Conservation (phyloP, 2,329 filamentous ascomycete genomes). For the Phoma sp. region DNA sequence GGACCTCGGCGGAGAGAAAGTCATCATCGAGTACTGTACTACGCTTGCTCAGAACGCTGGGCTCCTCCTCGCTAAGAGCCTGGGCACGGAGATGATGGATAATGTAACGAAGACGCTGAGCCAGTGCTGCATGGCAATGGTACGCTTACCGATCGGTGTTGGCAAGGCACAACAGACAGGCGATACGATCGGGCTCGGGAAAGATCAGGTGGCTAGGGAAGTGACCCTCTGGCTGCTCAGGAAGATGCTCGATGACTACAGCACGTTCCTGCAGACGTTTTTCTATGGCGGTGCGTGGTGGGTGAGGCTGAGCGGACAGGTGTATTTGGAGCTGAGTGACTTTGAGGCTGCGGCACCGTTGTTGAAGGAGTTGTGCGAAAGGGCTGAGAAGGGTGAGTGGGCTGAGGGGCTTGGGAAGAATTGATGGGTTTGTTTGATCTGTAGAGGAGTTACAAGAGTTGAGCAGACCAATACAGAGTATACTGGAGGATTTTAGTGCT, state of each 20-base stretch:
- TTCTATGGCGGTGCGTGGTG: conserved; percentile 69
- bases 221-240: conserved; percentile 53
- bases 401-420: not conserved
- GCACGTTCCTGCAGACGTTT: conserved; percentile 74
- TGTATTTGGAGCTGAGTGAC: conserved; percentile 81
- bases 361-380: conserved; percentile 63
- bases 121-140: conserved; percentile 73
- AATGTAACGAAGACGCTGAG: conserved; percentile 67
- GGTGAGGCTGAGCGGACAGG: conserved; percentile 77
- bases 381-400: conserved; percentile 56
- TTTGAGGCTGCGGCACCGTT: conserved; percentile 72
- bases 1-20: conserved; percentile 75
- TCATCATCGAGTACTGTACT: conserved; percentile 68
- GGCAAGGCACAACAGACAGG: conserved; percentile 35
- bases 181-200: conserved; percentile 22
- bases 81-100: conserved; percentile 76
- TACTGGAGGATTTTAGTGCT: no score
- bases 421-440: not conserved
- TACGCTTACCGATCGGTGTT: conserved; percentile 70
- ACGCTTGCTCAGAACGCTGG: conserved; percentile 70
- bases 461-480: no score
- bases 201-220: conserved; percentile 25
- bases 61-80: conserved; percentile 62
- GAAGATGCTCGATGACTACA: conserved; percentile 61
- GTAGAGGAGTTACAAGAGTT: not conserved